Evolutionary conservation across 2,329 filamentous ascomycete genomes (phyloP).

Genomic region (Neonectria coccinea): DNA sequence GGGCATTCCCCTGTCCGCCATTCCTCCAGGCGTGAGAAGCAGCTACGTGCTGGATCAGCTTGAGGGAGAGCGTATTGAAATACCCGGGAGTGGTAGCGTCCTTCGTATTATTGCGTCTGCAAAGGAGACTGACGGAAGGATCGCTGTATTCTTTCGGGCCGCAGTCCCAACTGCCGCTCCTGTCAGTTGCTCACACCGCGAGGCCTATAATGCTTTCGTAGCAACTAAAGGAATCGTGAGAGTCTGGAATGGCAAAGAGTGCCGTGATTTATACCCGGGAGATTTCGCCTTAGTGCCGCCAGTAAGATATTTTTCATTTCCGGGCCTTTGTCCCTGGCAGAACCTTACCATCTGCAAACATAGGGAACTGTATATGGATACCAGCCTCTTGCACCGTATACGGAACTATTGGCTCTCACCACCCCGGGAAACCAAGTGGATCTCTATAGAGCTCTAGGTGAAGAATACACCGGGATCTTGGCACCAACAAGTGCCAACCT

Average conservation of each 20-base stretch:
- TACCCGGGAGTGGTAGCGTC: not conserved
- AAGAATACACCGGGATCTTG: constrained; percentile 1
- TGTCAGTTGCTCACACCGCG: not conserved
- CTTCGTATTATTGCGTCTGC: not conserved
- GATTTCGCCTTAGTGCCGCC: constrained; percentile 17
- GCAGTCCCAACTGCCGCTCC: not conserved
- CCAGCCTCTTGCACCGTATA: constrained; percentile 13
- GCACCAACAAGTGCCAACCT: not conserved
- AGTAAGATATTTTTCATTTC: constrained; percentile 1
- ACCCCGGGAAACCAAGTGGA: not conserved
- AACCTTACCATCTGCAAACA: not conserved
- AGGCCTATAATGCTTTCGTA: constrained; percentile 11
- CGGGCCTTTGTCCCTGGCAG: too few relatives aligned
- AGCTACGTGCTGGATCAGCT: constrained; percentile 4
- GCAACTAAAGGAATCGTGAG: constrained; percentile 9
- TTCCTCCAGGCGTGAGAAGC: constrained; percentile 1
- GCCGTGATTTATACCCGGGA: constrained; percentile 13
- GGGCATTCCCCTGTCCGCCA: not conserved
- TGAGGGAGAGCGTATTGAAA: constrained; percentile 4
- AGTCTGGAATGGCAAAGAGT: not conserved
- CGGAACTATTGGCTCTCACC: constrained; percentile 9
- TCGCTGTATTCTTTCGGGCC: not conserved
- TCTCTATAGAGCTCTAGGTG: not conserved
- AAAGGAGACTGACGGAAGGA: not conserved
- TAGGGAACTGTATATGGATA: constrained; percentile 14